Evolutionary conservation across 345 rosid genomes (phyloP).

Genomic region (Pistacia atlantica): DNA sequence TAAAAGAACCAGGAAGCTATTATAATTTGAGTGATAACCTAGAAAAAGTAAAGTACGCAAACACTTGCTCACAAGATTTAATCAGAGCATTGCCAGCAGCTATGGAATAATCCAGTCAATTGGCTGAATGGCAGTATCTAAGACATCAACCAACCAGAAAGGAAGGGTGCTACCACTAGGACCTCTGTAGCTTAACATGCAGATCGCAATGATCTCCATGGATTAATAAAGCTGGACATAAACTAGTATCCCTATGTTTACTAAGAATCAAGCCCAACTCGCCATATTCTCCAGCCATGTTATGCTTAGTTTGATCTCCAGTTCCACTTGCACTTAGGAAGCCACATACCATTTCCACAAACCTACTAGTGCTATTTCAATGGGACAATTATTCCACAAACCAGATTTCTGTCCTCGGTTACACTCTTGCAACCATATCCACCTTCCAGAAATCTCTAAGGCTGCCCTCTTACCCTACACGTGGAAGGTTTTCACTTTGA

Average conservation of each 20-base stretch:
- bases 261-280: not conserved
- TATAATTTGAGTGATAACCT: not conserved
- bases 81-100: not conserved
- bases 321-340: not conserved
- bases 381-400: slow-evolving; percentile 3
- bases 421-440: not conserved
- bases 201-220: not conserved
- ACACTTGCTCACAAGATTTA: not conserved
- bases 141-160: slow-evolving; percentile 7
- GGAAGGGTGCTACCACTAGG: slow-evolving; percentile 1
- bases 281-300: not conserved
- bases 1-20: not conserved
- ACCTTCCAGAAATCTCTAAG: not conserved
- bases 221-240: too few species aligned
- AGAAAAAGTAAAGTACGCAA: not conserved
- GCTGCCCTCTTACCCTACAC: not conserved
- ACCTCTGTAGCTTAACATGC: not conserved
- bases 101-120: not conserved
- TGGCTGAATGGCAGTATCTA: slow-evolving; percentile 3
- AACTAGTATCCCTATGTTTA: too few species aligned
- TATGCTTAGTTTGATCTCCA: not conserved
- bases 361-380: not conserved
- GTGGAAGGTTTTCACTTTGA: not conserved
- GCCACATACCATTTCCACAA: not conserved
- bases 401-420: not conserved